These are phyloP conservation scores for Astrothelium subdiscretum DNA, from an alignment of 495 filamentous ascomycete genomes.

Conservation along the genomic window DNA sequence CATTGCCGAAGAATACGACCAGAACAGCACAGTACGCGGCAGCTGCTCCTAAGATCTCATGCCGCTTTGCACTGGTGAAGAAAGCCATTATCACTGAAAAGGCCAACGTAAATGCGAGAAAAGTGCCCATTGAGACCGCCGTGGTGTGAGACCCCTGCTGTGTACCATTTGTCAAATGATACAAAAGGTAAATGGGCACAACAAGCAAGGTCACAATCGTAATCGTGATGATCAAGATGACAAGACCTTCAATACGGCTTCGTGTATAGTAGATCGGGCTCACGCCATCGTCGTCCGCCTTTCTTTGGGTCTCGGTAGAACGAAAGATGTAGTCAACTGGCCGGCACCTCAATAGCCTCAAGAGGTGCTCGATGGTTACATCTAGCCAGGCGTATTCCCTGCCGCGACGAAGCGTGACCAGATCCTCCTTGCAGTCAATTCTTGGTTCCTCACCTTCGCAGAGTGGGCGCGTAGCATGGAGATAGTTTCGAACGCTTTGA, in stretches of 20 bases:
- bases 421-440: constrained; percentile 18
- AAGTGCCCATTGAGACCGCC: constrained; percentile 14
- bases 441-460: constrained; percentile 11
- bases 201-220: constrained; percentile 18
- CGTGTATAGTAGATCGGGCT: constrained; percentile 8
- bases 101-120: constrained; percentile 22
- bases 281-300: not conserved
- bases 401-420: constrained; percentile 18
- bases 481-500: constrained; percentile 14
- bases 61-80: constrained; percentile 25
- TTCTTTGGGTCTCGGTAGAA: not conserved
- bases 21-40: constrained; percentile 23
- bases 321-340: not conserved
- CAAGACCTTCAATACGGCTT: constrained; percentile 10
- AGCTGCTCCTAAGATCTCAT: constrained; percentile 28
- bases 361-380: constrained; percentile 10
- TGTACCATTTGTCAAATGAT: constrained; percentile 7
- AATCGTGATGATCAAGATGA: constrained; percentile 11
- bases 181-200: constrained; percentile 20
- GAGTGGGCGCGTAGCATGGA: constrained; percentile 11
- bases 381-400: constrained; percentile 20
- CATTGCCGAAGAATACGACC: constrained; percentile 16
- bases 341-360: constrained; percentile 1
- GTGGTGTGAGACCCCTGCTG: not conserved
- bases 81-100: constrained; percentile 22